Percentiles rank a stretch among this genome's conserved stretches.
Conservation (phyloP, 2,329 filamentous ascomycete species). For the Sporothrix brasiliensis region DNA sequence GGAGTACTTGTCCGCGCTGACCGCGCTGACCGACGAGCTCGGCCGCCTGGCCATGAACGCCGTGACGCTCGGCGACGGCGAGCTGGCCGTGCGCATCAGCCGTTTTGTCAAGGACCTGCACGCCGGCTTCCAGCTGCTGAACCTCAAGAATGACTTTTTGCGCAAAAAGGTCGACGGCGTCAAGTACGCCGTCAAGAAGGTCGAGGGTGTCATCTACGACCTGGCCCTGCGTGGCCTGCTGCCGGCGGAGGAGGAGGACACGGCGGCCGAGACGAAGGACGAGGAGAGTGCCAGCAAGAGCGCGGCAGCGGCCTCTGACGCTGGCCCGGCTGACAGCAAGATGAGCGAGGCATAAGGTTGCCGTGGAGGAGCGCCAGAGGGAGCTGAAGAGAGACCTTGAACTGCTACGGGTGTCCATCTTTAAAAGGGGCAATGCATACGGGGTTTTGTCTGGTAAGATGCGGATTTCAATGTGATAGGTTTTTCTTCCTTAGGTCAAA, state of each 20-base stretch:
- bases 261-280: conserved; percentile 35
- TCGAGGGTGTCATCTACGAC: conserved; percentile 98
- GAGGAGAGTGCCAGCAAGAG: not conserved
- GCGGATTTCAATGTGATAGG: not conserved
- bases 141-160: conserved; percentile 93
- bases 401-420: not conserved
- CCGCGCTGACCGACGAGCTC: conserved; percentile 86
- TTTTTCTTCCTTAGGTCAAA: not conserved
- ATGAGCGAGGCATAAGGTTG: conserved; percentile 31
- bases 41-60: conserved; percentile 89
- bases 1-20: conserved; percentile 90
- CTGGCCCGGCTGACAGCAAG: conserved; percentile 29
- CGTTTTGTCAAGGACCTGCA: conserved; percentile 94
- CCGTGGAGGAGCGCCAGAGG: not conserved
- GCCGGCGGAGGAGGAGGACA: conserved; percentile 49
- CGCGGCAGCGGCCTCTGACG: not conserved
- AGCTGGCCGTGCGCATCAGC: conserved; percentile 82
- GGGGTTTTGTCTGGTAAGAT: not conserved
- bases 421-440: not conserved
- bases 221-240: conserved; percentile 83
- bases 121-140: conserved; percentile 93
- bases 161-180: conserved; percentile 87
- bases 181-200: conserved; percentile 97
- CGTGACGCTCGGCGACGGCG: conserved; percentile 87
- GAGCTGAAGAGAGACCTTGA: not conserved